Conservation (phyloP, 306 rosid species). For the Aeschynomene evenia region DNA sequence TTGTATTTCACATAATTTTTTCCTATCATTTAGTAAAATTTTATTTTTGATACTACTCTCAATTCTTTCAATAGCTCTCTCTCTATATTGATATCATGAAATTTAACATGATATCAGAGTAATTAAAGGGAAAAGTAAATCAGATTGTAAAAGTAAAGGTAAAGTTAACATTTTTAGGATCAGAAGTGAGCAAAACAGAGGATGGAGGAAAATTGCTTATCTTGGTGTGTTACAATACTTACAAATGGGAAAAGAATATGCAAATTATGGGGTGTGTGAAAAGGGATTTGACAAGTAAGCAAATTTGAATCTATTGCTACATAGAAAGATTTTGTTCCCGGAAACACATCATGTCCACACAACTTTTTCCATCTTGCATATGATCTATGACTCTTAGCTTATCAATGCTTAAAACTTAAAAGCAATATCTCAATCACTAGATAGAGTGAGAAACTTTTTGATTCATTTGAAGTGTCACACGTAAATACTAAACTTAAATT, state of each 20-base stretch:
- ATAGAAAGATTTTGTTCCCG: not conserved
- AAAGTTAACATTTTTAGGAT: not conserved
- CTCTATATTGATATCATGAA: too few relatives aligned
- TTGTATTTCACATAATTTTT: too few relatives aligned
- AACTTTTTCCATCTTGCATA: not conserved
- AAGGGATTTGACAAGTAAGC: not conserved
- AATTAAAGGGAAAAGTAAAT: not conserved
- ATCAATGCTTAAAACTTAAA: not conserved
- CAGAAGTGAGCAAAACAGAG: not conserved
- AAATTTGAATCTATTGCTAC: not conserved
- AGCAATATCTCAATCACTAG: not conserved
- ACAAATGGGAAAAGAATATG: not conserved
- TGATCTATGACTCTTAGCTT: not conserved
- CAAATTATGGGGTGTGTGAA: not conserved
- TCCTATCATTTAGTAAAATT: too few relatives aligned
- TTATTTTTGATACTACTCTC: too few relatives aligned
- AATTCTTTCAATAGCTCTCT: too few relatives aligned
- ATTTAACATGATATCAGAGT: too few relatives aligned
- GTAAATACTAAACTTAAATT: too few relatives aligned
- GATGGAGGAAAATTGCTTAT: not conserved
- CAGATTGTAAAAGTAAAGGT: too few relatives aligned
- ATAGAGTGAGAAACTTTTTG: too few relatives aligned
- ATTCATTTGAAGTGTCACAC: too few relatives aligned
- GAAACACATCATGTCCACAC: not conserved
- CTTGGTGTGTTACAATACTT: too few relatives aligned